Evolutionary conservation across 2,329 filamentous ascomycete species (phyloP), one percentile per base, ranked within the genome.

Genomic region (Hymenoscyphus repandus): DNA sequence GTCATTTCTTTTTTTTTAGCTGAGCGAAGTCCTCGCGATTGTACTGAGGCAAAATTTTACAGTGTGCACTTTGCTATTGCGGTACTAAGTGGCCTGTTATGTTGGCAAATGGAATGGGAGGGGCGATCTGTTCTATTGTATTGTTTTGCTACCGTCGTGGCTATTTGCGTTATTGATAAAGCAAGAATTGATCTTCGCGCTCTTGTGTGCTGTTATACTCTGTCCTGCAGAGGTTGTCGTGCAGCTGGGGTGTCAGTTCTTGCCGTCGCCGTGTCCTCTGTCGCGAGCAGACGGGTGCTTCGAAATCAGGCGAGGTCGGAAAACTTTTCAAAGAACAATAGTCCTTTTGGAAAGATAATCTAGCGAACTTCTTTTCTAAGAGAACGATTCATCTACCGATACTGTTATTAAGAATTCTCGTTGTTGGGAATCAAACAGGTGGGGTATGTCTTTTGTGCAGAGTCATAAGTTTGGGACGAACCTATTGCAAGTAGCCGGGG

Each of bases 401-500:
- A 46, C 50, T 54, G 55, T 51, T 47, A 56, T 61, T 59, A 59
- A 56, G 45, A 45, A 54, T 43, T 54, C 41, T 55, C 52, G 56
- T 50, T 59, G 50, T 53, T 53, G 58, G 47, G 54, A 57, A 58
- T 58, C 58, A 61, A 56, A 55, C 50, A 54, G 61, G 57, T 61
- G 55, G 55, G 51, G 58, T 64, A 57, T 64, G 60, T 62, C 59
- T 63, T 62, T 61, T 58, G 58, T 61, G 55, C 60, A 52, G 49
- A 54, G 53, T 54, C 53, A 42, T 58, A 55, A 58, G 59, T 64
- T 65, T 64, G 59, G 63, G 56, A 66, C 60, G 62, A 68, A 68
- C 67, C 62, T 67, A 58, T 68, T 57, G 65, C 63, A 61, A 54
- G 60, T 47, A 64, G 47, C 64, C 64, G 65, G 59, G 55, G 49